Base-by-base conservation (phyloP, 202 grass and related monocot genomes). In the Digitaria exilis region DNA sequence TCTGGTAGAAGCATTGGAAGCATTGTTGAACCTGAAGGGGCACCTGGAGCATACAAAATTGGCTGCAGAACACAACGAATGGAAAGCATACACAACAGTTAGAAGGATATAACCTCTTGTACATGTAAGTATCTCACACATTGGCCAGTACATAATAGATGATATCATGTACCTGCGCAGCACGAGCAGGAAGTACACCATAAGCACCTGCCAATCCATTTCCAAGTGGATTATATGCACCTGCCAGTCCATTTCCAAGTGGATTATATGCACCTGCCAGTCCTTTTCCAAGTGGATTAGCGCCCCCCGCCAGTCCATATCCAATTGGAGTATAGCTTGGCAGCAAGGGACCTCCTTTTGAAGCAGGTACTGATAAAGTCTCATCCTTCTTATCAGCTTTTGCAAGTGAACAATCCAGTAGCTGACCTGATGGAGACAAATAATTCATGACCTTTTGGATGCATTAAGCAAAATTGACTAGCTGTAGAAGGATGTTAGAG, bases 321-420 rank as follows among this genome's bases (percentile, higher is more conserved):
- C 89, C 72, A 84, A 82, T 49, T 22, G 89, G 89, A 31, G 89
- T 51, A 69, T 91, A 81, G 34, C 84, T 86, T 26, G 84, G 85
- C 22, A 82, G 82, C 60, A 71, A 78, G 22, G 84, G 89, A 69
- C 75, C 87, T 76, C 77, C 86, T 62, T 92, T 84, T 84, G 88
- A 48, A 72, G 30, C 93, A 73, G 83, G 71, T 62, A 69, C 66
- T 80, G 75, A 69, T 71, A 77, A 42, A 46, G 66, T 35, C 59
- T 88, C 89, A 73, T 66, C 84, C 85, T 94, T 95, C 86, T 94
- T 99, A 37, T 88, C 93, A 34, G 91, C 57, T 78, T 99, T 99
- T 50, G 96, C 96, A 75, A 94, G 90, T 32, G 96, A 99, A 77
- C 91, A 99, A 48, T 96, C 96, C 59, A 96, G 81, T 37, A 94